These are phyloP conservation scores for Stephania cephalantha DNA, from an alignment of 164 flowering plant genomes.

Conservation along the genomic window DNA sequence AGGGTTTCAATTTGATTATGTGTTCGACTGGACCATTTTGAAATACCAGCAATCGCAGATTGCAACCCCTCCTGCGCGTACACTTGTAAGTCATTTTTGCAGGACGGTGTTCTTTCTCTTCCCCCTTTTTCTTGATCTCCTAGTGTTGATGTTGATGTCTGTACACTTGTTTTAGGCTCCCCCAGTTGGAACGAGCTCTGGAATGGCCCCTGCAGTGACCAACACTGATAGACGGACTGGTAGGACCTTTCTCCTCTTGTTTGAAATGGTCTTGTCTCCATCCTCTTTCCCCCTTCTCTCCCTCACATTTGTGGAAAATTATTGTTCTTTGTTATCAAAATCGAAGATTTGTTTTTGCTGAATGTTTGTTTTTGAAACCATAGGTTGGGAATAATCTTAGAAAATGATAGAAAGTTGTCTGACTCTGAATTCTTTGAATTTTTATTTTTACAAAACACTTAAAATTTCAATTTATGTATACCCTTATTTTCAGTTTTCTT, in stretches of 20 bases:
- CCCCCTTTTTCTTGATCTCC: not conserved
- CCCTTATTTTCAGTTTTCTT: not conserved
- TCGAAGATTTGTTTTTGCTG: not conserved
- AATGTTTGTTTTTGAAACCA: not conserved
- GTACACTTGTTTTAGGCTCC: slow-evolving; percentile 28
- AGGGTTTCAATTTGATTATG: slow-evolving; percentile 92
- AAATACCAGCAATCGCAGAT: slow-evolving; percentile 85
- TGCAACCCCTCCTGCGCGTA: slow-evolving; percentile 55
- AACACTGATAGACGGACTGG: slow-evolving; percentile 57
- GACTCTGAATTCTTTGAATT: too few species aligned
- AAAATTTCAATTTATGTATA: too few species aligned
- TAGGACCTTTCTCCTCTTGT: slow-evolving; percentile 7
- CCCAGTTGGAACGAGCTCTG: slow-evolving; percentile 71
- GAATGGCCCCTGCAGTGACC: slow-evolving; percentile 37
- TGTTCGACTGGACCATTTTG: slow-evolving; percentile 88
- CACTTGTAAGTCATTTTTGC: slow-evolving; percentile 35
- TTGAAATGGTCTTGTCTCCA: too few species aligned
- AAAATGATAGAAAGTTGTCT: too few species aligned
- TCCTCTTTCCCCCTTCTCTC: too few species aligned
- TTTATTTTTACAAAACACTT: too few species aligned
- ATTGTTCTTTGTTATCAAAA: too few species aligned
- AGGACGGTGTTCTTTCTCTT: not conserved
- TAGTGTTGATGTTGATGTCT: not conserved
- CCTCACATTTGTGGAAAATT: too few species aligned
- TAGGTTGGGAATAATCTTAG: too few species aligned